phyloP scores from a whole-genome alignment of 768 basidiomycete genomes.

The Obba rivulosa region DNA sequence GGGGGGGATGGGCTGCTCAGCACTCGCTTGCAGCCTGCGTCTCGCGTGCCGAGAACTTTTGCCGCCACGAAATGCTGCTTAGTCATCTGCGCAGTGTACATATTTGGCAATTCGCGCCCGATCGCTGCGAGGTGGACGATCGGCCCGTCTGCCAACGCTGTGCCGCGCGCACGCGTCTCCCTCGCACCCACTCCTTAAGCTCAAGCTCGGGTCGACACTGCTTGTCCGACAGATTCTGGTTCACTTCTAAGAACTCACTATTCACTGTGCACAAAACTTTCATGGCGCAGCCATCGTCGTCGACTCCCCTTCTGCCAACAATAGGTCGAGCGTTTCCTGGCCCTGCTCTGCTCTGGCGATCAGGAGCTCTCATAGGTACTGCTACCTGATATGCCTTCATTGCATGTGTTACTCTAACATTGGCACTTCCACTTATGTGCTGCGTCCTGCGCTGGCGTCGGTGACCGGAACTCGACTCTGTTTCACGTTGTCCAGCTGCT shows the following conservation, averaged over 20 bases:
- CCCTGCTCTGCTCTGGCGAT: slow-evolving; percentile 20
- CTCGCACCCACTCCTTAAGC: too few species aligned
- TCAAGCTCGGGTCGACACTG: too few species aligned
- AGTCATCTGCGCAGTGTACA: neutral
- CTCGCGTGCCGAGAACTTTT: neutral
- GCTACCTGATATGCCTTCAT: neutral
- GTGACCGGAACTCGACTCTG: neutral
- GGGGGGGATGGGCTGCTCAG: slow-evolving; percentile 1
- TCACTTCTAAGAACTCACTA: too few species aligned
- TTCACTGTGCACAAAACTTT: neutral
- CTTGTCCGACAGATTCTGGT: too few species aligned
- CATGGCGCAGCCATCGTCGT: slow-evolving; percentile 19
- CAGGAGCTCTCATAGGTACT: slow-evolving; percentile 22
- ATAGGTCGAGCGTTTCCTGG: slow-evolving; percentile 3
- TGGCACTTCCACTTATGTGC: neutral
- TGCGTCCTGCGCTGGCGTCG: neutral
- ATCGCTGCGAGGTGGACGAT: too few species aligned
- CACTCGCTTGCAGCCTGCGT: neutral
- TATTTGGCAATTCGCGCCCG: neutral
- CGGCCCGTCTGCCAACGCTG: too few species aligned
- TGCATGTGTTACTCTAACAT: neutral
- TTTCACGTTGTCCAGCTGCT: slow-evolving; percentile 25
- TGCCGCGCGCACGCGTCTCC: too few species aligned
- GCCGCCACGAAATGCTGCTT: neutral
- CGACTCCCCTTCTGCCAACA: slow-evolving; percentile 22